Conservation (phyloP, 148 eudicot species). For the Gaultheria prostrata region DNA sequence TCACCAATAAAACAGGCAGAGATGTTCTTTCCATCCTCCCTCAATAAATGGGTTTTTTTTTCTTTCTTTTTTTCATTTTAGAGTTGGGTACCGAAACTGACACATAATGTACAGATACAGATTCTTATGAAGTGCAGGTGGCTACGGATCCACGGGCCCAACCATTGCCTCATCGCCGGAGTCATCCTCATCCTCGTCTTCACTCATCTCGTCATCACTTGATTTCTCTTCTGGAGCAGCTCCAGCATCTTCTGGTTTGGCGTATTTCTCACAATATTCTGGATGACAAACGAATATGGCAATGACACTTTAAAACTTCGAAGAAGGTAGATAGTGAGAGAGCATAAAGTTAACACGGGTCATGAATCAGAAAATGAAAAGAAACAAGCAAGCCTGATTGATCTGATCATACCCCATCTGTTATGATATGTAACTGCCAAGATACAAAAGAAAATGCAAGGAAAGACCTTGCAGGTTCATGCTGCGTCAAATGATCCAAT, state of each 20-base stretch:
- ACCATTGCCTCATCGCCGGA: slow-evolving; percentile 65
- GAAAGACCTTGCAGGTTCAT: not conserved
- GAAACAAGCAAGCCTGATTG: not conserved
- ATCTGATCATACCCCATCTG: not conserved
- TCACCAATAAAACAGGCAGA: not conserved
- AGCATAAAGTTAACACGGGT: not conserved
- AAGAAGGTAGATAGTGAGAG: not conserved
- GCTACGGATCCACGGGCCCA: slow-evolving; percentile 61
- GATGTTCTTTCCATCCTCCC: slow-evolving; percentile 18
- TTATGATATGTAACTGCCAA: not conserved
- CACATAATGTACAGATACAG: slow-evolving; percentile 19
- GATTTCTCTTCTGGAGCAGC: slow-evolving; percentile 48
- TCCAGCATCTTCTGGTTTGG: slow-evolving; percentile 63
- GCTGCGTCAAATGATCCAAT: not conserved
- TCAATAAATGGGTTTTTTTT: not conserved
- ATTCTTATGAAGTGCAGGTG: not conserved
- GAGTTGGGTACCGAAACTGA: slow-evolving; percentile 9
- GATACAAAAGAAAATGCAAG: not conserved
- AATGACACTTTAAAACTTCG: not conserved
- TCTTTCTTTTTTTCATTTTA: not conserved
- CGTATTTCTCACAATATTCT: slow-evolving; percentile 76
- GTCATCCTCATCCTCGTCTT: slow-evolving; percentile 50
- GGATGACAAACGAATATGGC: not conserved
- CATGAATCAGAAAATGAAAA: not conserved
- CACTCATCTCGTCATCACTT: slow-evolving; percentile 79